A percentile compares a stretch with the other conserved stretches of the same genome.
Evolutionary conservation across 805 yeast genomes (phyloP).

Genomic region (Priceomyces carsonii): DNA sequence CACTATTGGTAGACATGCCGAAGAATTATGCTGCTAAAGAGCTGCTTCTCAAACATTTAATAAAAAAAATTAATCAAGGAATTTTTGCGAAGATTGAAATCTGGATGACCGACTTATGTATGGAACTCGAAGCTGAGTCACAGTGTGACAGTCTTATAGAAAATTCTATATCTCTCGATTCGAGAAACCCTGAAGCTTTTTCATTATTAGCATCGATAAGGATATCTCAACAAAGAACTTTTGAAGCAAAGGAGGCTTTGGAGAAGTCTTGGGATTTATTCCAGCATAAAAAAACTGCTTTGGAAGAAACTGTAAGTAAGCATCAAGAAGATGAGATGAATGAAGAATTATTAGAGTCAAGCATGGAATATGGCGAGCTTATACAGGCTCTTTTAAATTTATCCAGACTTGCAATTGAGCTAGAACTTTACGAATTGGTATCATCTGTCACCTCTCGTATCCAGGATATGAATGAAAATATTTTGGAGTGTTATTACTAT

Average conservation of each 20-base stretch:
- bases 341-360: conserved; percentile 42
- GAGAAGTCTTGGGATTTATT: conserved; percentile 72
- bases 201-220: conserved; percentile 81
- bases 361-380: conserved; percentile 59
- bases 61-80: conserved; percentile 71
- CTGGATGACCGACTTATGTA: conserved; percentile 97
- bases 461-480: conserved; percentile 81
- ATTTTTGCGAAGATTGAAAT: conserved; percentile 85
- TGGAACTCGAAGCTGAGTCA: conserved; percentile 85
- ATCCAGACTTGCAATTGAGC: conserved; percentile 74
- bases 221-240: conserved; percentile 76
- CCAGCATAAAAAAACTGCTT: conserved; percentile 45
- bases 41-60: conserved; percentile 31
- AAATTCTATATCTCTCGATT: conserved; percentile 61
- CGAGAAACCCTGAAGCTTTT: conserved; percentile 75
- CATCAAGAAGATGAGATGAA: conserved; percentile 12
- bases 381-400: conserved; percentile 74
- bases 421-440: conserved; percentile 69
- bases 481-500: conserved; percentile 78
- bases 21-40: conserved; percentile 23
- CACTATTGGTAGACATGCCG: conserved; percentile 24
- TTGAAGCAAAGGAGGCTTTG: conserved; percentile 74
- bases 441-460: conserved; percentile 62
- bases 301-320: conserved; percentile 43
- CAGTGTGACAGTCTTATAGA: conserved; percentile 73